Conservation (phyloP, 1,139 yeast species). For the Saccharomyces hybrid region DNA sequence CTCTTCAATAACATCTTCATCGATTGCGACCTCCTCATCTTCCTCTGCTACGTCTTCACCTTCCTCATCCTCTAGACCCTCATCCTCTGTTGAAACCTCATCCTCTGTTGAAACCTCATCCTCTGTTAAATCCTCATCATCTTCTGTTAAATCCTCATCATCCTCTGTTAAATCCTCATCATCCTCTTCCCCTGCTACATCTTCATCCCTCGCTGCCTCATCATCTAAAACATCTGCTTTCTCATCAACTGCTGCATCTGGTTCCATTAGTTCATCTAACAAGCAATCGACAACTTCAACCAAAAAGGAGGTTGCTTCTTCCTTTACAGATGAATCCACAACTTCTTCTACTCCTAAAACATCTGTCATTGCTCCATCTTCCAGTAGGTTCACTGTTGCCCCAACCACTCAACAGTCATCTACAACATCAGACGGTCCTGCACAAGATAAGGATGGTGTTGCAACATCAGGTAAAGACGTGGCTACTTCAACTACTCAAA, state of each 20-base stretch:
- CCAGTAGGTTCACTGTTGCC: slow-evolving; percentile 5
- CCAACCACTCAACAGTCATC: neutral
- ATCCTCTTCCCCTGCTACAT: no score
- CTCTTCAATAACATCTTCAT: slow-evolving; percentile 3
- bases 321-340: slow-evolving; percentile 6
- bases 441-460: slow-evolving; percentile 1
- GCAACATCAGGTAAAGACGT: neutral
- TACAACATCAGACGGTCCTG: slow-evolving; percentile 6
- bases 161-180: no score
- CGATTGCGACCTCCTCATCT: neutral
- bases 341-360: slow-evolving; percentile 8
- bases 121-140: no score
- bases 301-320: neutral
- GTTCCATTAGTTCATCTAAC: neutral
- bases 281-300: neutral
- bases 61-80: neutral
- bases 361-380: slow-evolving; percentile 10
- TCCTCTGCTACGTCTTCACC: neutral
- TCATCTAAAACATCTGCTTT: neutral
- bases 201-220: neutral
- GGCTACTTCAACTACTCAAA: neutral
- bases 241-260: neutral
- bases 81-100: no score
- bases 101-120: no score
- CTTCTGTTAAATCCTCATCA: no score